Base-by-base conservation (phyloP, 179 eudicot genomes). In the Spergularia azorica region DNA sequence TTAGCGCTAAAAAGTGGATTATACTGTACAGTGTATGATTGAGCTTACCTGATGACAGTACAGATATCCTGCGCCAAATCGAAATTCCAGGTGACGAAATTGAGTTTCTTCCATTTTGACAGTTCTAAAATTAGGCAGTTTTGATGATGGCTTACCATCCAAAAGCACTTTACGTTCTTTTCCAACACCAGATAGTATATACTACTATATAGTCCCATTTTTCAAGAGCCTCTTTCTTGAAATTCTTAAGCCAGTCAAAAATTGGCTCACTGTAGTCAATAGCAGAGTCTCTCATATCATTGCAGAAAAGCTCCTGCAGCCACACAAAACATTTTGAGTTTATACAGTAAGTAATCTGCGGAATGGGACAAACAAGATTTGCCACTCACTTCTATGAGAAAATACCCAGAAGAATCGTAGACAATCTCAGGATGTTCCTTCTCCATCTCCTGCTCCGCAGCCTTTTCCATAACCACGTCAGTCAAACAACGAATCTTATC, bases 1-100 rank as follows among this genome's bases (percentile, higher is more conserved):
- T 69, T 70, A 2, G 41, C 13, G 10, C 39, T 36, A 36, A 14
- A 52, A 26, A 55, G 50, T 58, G 46, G 2, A 18, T n/a, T 54
- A 1, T 4, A 61, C 0, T 1, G n/a, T 4, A 61, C 0, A 0
- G n/a, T 36, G 66, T 6, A 54, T 39, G 51, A 63, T 36, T 15
- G 32, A 59, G 59, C 26, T 39, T 77, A 93, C 97, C 95, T 90
- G 97, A 83, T 95, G 99, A 79, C 99, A 95, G 71, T 93, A 95
- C 21, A 91, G 77, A 83, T 93, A 95, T 60, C 95, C 90, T 79
- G 95, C 86, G 63, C 99, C 99, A 75, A 91, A 88, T 20, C 90
- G 91, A 79, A 95, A 93, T 72, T 71, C 78, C 77, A 95, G 70
- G 84, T 95, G 97, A 86, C 90, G 82, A 73, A 95, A 91, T 4